A percentile compares a stretch with the other conserved stretches of the same genome.
Conservation (phyloP, 805 yeast species). For the Pichia membranifaciens region DNA sequence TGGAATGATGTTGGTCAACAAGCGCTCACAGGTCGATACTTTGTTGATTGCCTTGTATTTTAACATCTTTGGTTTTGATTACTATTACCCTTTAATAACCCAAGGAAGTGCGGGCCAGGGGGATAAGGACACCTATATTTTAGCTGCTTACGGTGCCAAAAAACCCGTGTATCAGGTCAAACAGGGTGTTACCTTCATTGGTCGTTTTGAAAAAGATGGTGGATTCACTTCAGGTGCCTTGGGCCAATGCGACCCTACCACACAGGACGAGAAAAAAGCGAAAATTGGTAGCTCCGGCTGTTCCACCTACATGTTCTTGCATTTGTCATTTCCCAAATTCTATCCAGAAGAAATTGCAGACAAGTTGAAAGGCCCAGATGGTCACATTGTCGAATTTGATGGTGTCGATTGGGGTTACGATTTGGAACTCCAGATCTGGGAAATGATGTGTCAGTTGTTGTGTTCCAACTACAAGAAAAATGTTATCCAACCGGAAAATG, state of each 20-base stretch:
- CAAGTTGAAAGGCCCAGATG: constrained; percentile 7
- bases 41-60: constrained; percentile 55
- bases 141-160: constrained; percentile 49
- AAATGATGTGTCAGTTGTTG: constrained; percentile 32
- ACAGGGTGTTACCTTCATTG: constrained; percentile 46
- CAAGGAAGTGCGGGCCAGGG: constrained; percentile 78
- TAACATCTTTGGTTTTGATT: constrained; percentile 57
- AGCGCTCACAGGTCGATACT: constrained; percentile 48
- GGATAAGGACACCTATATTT: constrained; percentile 69
- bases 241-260: constrained; percentile 39
- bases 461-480: constrained; percentile 24
- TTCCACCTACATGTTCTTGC: constrained; percentile 41
- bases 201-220: constrained; percentile 34
- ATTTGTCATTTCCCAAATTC: constrained; percentile 54
- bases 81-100: constrained; percentile 59
- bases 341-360: constrained; percentile 24
- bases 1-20: constrained; percentile 61
- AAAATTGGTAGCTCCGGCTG: constrained; percentile 14
- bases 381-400: constrained; percentile 32
- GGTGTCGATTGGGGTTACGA: constrained; percentile 28
- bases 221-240: constrained; percentile 37
- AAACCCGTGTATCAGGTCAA: constrained; percentile 41
- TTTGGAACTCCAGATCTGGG: constrained; percentile 37
- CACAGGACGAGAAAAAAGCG: constrained; percentile 26
- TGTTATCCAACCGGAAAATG: constrained; percentile 5